phyloP scores from a whole-genome alignment of 345 rosid species.

The Sisymbrium altissimum region DNA sequence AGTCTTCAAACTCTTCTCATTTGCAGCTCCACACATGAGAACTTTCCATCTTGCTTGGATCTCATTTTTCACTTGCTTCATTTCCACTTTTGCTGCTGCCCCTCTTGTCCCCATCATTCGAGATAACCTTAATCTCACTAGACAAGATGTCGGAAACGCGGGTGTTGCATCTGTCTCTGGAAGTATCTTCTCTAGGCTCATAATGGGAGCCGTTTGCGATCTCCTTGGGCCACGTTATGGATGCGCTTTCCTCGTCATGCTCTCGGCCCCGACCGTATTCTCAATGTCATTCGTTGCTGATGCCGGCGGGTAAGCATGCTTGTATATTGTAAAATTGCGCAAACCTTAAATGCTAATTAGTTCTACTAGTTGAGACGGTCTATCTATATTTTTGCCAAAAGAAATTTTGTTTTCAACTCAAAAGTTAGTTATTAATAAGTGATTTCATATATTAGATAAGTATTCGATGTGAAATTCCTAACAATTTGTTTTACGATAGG shows the following conservation, averaged over 20 bases:
- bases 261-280: conserved; percentile 79
- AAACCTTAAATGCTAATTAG: background rate
- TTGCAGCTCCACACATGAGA: conserved; percentile 84
- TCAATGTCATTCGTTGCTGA: conserved; percentile 67
- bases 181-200: conserved; percentile 86
- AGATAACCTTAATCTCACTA: conserved; percentile 70
- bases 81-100: conserved; percentile 90
- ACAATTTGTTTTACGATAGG: conserved; percentile 10
- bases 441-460: background rate
- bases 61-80: conserved; percentile 83
- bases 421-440: background rate
- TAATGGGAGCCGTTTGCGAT: conserved; percentile 90
- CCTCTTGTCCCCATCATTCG: conserved; percentile 88
- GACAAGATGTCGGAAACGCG: conserved; percentile 69
- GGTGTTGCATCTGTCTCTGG: conserved; percentile 94
- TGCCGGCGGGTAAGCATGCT: conserved; percentile 48
- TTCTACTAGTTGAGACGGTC: background rate
- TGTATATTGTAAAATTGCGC: background rate
- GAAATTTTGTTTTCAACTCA: background rate
- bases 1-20: conserved; percentile 63
- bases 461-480: background rate
- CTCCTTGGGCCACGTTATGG: conserved; percentile 83
- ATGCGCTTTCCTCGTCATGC: conserved; percentile 77
- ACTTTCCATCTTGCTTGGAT: conserved; percentile 92
- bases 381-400: background rate